Base-by-base conservation (phyloP, 2,329 filamentous ascomycete species). In the Calonectria leucothoes region DNA sequence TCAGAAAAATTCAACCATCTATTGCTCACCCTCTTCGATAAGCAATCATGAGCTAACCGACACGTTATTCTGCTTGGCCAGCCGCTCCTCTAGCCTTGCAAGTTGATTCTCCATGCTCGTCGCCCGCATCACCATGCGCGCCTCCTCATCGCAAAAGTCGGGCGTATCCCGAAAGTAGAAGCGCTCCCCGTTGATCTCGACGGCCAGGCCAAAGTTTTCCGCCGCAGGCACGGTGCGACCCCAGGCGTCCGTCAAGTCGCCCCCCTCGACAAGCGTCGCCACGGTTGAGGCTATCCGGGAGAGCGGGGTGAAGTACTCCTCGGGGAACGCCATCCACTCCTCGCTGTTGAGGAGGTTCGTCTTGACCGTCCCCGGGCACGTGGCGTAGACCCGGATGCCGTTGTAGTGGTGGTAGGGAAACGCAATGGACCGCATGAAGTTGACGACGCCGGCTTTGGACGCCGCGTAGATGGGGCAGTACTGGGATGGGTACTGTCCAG, bases 341-440 rank as follows among this genome's bases (percentile, higher is more conserved):
- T 80, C 76, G 25, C 73, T 57, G 35, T 79, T 70, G 15, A 82
- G 69, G 33, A 84, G 73, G 61, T 82, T 81, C 4, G 83, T 84
- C 55, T 78, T 74, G 29, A 83, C 80, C 3, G 79, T 80, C 20
- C 81, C 81, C 5, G 82, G 83, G 65, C 82, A 82, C 29, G 83
- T 79, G 39, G 82, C 81, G 67, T 82, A 80, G 37, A 79, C 78
- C 12, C 82, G 80, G 76, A 84, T 81, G 37, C 77, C 76, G 45
- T 82, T 78, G 39, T 76, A 67, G 6, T 77, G 74, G 61, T 82
- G 76, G 52, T 74, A 72, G 10, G 77, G 68, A 10, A 74, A 77
- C 6, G 80, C 82, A 10, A 84, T 70, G 15, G 79, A 78, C n/a
- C 83, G 82, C 79, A 83, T 80, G 69, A 84, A 81, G 69, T 81